phyloP scores from a whole-genome alignment of 2,329 filamentous ascomycete genomes.

The Biscogniauxia mediterranea region DNA sequence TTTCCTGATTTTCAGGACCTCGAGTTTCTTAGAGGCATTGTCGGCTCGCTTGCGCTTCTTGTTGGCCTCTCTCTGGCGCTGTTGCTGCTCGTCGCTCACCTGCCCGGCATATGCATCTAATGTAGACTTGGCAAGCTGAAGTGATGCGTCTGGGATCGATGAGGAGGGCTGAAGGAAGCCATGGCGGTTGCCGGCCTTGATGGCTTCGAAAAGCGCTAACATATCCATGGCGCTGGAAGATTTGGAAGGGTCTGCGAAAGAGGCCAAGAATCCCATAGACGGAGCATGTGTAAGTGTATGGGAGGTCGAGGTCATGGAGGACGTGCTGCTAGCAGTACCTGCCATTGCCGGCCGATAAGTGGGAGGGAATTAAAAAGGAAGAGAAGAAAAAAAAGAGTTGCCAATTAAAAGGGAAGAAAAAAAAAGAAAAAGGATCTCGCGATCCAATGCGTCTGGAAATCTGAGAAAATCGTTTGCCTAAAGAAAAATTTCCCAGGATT shows the following conservation, averaged over 20 bases:
- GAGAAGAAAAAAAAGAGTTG: background rate
- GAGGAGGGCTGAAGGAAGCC: conserved; percentile 72
- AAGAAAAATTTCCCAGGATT: conserved; percentile 13
- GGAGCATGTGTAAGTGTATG: conserved; percentile 59
- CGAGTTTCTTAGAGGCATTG: conserved; percentile 40
- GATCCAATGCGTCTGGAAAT: background rate
- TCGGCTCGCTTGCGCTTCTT: conserved; percentile 72
- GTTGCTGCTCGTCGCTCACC: conserved; percentile 70
- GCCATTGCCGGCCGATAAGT: conserved; percentile 29
- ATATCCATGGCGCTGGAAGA: conserved; percentile 38
- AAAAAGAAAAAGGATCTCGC: conserved; percentile 1
- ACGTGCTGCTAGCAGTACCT: conserved; percentile 48
- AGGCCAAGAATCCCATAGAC: conserved; percentile 40
- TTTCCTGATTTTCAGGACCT: conserved; percentile 73
- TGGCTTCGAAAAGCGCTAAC: conserved; percentile 53
- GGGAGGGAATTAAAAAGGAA: background rate
- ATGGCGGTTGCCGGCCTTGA: conserved; percentile 62
- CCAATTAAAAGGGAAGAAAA: background rate
- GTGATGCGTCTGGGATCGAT: conserved; percentile 64
- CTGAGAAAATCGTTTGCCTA: conserved; percentile 8
- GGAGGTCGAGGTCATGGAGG: conserved; percentile 62
- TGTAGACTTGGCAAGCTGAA: conserved; percentile 75
- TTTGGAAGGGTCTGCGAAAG: conserved; percentile 33
- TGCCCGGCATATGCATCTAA: conserved; percentile 75
- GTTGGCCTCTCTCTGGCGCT: conserved; percentile 63